A percentile compares a stretch with the other conserved stretches of the same genome.
Evolutionary conservation across 768 basidiomycete species (phyloP).

Genomic region (Suillus alpinus): DNA sequence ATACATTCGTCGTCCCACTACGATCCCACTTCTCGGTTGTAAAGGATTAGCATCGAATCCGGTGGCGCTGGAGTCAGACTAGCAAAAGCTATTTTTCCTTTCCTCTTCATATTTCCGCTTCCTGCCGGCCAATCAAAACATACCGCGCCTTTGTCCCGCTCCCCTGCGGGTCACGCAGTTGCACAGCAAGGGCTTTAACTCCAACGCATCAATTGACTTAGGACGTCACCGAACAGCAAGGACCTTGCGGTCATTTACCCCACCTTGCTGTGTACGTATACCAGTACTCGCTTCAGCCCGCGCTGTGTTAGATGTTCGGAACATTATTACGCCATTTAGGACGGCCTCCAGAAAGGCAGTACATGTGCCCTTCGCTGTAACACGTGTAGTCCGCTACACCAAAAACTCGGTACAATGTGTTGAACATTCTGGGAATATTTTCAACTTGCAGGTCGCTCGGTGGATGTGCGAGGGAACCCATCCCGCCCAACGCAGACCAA

Average conservation of each 20-base stretch:
- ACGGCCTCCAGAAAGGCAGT: neutral
- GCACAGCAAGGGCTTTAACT: constrained; percentile 1
- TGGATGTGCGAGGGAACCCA: constrained; percentile 1
- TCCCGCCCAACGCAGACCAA: constrained; percentile 1
- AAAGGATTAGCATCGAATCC: neutral
- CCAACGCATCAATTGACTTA: neutral
- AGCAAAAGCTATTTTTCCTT: neutral
- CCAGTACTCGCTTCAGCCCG: neutral
- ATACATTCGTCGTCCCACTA: neutral
- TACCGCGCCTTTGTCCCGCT: neutral
- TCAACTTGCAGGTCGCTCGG: neutral
- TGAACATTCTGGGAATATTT: neutral
- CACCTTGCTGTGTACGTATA: neutral
- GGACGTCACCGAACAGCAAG: neutral
- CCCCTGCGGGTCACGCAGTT: neutral
- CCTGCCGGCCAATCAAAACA: neutral
- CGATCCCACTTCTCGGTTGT: neutral
- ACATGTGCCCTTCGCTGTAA: neutral
- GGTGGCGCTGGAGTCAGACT: neutral
- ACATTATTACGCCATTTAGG: neutral
- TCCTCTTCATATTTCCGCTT: neutral
- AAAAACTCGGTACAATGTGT: neutral
- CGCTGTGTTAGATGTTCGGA: neutral
- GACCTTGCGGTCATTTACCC: neutral
- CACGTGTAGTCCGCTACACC: neutral